Evolutionary conservation across 192 early-diverging fungal species (phyloP), one percentile per base, ranked within the genome.

Genomic region (Coemansia brasiliensis): DNA sequence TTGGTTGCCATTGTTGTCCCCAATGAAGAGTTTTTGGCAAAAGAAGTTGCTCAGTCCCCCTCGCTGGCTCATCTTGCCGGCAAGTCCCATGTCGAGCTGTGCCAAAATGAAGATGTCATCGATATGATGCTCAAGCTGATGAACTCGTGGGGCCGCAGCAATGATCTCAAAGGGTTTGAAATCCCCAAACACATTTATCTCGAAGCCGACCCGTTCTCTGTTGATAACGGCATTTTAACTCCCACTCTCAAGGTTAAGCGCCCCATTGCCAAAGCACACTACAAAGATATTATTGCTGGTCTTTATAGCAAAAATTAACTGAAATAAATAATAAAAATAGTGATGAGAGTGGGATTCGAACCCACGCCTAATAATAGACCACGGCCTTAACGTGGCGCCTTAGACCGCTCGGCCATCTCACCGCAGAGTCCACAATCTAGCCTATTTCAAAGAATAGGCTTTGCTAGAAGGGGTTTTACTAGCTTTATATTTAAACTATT

Each of bases 191-290:
- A 81, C 24, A 60, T 95, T 18, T 64, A 84, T 32, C 61, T 95
- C 15, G 85, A 91, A 60, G 29, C 75, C 1, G 79, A 84, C 15
- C 75, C 85, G 22, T 94, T 93, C 68, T 71, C 87, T 0, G 69
- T 92, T 26, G 92, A 93, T 57, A 92, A 94, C 52, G 85, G 83
- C 9, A 77, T 90, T 9, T 73, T 95, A 64, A 94, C 94, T 0
- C 92, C 92, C 1, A 91, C 90, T 5, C 80, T 85, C 50, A 89
- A 89, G 71, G 64, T 86, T 39, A 87, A 87, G 67, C 80, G 85
- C 5, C 60, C 70, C 2, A 56, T 45, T 22, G 80, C 80, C 38
- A 70, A 67, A 55, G 57, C 76, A 26, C 29, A 45, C 11, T 87
- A 86, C 69, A 44, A 68, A 27, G 41, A 58, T 10, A 48, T 53